phyloP scores from a whole-genome alignment of 495 filamentous ascomycete species.

The Saxispiralis lemnorum region DNA sequence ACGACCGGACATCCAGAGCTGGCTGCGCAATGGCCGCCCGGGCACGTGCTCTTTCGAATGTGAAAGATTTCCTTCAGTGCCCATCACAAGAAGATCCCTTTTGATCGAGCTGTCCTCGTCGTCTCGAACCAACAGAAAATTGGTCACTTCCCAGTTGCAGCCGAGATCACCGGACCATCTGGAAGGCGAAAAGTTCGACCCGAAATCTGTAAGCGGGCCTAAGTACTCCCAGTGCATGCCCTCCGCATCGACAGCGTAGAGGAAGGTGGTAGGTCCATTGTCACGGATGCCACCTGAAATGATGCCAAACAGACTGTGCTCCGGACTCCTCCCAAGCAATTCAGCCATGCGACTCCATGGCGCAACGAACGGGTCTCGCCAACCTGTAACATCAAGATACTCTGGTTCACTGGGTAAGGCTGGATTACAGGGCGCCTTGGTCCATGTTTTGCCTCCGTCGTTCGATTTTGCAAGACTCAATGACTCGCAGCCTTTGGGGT shows the following conservation, averaged over 20 bases:
- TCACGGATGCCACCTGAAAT: not conserved
- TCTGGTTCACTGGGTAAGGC: not conserved
- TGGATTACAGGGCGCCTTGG: not conserved
- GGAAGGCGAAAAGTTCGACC: not conserved
- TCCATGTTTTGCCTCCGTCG: constrained; percentile 1
- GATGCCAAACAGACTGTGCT: not conserved
- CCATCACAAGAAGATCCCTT: not conserved
- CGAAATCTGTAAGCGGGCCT: not conserved
- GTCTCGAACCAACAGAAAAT: not conserved
- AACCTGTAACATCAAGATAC: constrained; percentile 1
- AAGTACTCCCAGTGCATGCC: not conserved
- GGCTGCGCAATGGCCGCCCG: not conserved
- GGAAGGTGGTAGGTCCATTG: not conserved
- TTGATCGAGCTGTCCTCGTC: not conserved
- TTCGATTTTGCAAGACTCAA: not conserved
- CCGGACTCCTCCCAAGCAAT: not conserved
- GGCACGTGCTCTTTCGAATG: not conserved
- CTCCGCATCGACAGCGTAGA: not conserved
- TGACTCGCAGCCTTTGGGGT: not conserved
- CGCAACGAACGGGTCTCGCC: constrained; percentile 3
- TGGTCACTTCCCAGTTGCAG: constrained; percentile 1
- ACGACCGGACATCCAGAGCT: not conserved
- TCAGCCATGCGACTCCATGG: not conserved
- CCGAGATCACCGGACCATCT: constrained; percentile 1
- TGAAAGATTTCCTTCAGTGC: not conserved